These are phyloP conservation scores for Sporothrix brasiliensis DNA, from an alignment of 2,329 filamentous ascomycete species.

Conservation along the genomic window DNA sequence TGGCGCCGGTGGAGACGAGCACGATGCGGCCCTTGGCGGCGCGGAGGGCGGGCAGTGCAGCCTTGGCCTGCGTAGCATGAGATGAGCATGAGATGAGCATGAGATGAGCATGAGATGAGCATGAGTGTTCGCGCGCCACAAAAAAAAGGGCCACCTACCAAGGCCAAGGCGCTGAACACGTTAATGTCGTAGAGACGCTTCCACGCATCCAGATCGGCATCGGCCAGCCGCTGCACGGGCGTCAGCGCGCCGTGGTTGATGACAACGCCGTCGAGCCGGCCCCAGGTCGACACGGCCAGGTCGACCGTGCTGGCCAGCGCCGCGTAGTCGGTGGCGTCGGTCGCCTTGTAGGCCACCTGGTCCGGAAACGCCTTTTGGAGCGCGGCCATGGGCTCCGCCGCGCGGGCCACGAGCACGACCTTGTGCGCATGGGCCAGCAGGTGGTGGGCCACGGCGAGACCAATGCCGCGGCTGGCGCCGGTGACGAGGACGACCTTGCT, in stretches of 20 bases:
- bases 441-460: slow-evolving; percentile 57
- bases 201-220: slow-evolving; percentile 74
- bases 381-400: slow-evolving; percentile 52
- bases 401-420: slow-evolving; percentile 62
- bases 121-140: too few relatives aligned
- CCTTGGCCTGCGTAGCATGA: slow-evolving; percentile 61
- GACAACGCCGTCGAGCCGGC: slow-evolving; percentile 76
- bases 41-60: slow-evolving; percentile 69
- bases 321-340: slow-evolving; percentile 53
- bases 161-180: slow-evolving; percentile 77
- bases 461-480: slow-evolving; percentile 66
- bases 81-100: too few relatives aligned
- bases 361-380: slow-evolving; percentile 56
- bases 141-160: slow-evolving; percentile 58
- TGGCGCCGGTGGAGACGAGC: slow-evolving; percentile 79
- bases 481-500: slow-evolving; percentile 68
- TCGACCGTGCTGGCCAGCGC: slow-evolving; percentile 65
- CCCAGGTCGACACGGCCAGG: slow-evolving; percentile 68
- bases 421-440: slow-evolving; percentile 59
- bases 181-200: slow-evolving; percentile 77
- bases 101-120: too few relatives aligned
- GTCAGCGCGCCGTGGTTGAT: slow-evolving; percentile 84
- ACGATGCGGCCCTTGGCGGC: slow-evolving; percentile 70
- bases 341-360: slow-evolving; percentile 60
- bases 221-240: slow-evolving; percentile 71